Evolutionary conservation across 768 basidiomycete species (phyloP).

Genomic region (Cytidiella melzeri): DNA sequence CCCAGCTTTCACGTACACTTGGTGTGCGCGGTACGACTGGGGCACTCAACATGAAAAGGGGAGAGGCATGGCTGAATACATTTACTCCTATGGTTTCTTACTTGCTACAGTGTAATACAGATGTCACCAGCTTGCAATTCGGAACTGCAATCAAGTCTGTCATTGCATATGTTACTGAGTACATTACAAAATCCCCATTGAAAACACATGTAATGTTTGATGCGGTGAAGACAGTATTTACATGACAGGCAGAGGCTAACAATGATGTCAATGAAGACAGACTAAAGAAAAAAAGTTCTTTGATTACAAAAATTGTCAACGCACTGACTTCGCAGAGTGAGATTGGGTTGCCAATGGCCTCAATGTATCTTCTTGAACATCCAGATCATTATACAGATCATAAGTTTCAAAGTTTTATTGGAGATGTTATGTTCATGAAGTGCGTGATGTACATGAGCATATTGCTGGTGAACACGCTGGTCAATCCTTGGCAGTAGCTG

Average conservation of each 20-base stretch:
- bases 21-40: too few species aligned
- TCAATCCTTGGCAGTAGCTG: not conserved
- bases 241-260: conserved; percentile 19
- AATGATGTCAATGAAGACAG: not conserved
- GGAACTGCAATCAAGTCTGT: conserved; percentile 36
- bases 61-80: conserved; percentile 33
- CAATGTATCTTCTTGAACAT: conserved; percentile 2
- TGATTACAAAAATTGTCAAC: conserved; percentile 8
- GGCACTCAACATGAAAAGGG: conserved; percentile 24
- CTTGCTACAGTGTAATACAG: conserved; percentile 33
- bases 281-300: not conserved
- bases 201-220: conserved; percentile 36
- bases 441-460: not conserved
- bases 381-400: conserved; percentile 11
- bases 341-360: conserved; percentile 2
- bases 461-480: not conserved
- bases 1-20: too few species aligned
- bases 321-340: conserved; percentile 1
- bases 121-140: conserved; percentile 32
- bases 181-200: conserved; percentile 35
- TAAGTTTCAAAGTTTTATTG: conserved; percentile 8
- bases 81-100: conserved; percentile 28
- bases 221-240: conserved; percentile 20
- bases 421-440: conserved; percentile 1
- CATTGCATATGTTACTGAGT: conserved; percentile 35